phyloP scores from a whole-genome alignment of 140 eudicot genomes.

The Oenanthe javanica region DNA sequence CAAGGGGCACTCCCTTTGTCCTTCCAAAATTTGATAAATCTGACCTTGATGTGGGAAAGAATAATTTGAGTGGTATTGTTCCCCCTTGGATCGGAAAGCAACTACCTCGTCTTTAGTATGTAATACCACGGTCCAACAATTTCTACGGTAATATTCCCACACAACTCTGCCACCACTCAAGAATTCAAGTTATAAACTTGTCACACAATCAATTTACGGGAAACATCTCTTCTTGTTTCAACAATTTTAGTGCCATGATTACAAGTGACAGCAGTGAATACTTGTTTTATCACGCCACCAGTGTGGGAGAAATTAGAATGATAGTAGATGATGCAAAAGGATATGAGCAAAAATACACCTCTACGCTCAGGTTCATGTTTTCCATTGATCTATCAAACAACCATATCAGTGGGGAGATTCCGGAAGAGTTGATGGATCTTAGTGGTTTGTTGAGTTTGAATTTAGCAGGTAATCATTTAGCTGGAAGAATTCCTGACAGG shows the following conservation, averaged over 20 bases:
- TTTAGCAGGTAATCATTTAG: slow-evolving; percentile 8
- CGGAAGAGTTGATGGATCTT: slow-evolving; percentile 11
- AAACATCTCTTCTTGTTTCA: background rate
- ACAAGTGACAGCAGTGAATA: background rate
- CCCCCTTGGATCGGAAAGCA: background rate
- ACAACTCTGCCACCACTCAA: background rate
- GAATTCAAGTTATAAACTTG: background rate
- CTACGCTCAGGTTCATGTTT: background rate
- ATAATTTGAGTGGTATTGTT: slow-evolving; percentile 4
- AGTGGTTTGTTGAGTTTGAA: background rate
- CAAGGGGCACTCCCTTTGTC: background rate
- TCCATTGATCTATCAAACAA: background rate
- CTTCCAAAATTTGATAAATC: too few species aligned
- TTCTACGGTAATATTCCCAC: background rate
- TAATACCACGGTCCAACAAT: background rate
- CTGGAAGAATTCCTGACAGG: slow-evolving; percentile 14
- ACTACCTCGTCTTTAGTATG: background rate
- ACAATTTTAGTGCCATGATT: background rate
- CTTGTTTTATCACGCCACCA: too few species aligned
- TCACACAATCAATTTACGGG: background rate
- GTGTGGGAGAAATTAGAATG: too few species aligned
- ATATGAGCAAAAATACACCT: background rate
- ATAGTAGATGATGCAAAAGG: too few species aligned
- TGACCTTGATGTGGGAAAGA: slow-evolving; percentile 15
- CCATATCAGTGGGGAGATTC: slow-evolving; percentile 16